Base-by-base conservation (phyloP, 2,329 filamentous ascomycete species). In the Colletotrichum sp. region DNA sequence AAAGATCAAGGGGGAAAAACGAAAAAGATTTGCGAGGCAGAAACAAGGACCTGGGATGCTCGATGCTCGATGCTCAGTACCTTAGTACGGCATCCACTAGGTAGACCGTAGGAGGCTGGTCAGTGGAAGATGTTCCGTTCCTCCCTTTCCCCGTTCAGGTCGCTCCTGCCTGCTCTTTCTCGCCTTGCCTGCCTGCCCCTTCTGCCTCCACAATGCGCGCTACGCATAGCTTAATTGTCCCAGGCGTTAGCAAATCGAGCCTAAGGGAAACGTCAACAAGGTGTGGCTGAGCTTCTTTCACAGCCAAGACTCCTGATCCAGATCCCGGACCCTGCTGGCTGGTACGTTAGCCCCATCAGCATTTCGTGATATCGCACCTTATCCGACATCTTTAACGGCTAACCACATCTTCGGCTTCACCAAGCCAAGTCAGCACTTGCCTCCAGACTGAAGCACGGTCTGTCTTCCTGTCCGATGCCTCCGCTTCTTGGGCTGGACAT, bases 241-340 rank as follows among this genome's bases (percentile, higher is more conserved):
- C 43, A 57, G 65, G 48, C 30, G 52, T 68, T 28, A 60, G 30
- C 24, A 38, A 38, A 52, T 52, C 43, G 43, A 52, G 43, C 43
- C 43, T 26, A 24, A 60, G 48, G 65, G 10, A 61, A 69, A 61
- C 55, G 26, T 52, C 67, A 63, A 70, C 55, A 67, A 67, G 55
- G n/a, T 72, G 57, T 73, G 69, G 69, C 64, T 73, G 63, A 72
- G 58, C 64, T 38, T 58, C 55, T 52, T 38, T 43, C 38, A 7
- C 8, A 52, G 72, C 61, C 72, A 67, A 74, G 67, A 58, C 61
- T 72, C 52, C 28, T 34, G 8, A 32, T 28, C 21, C 68, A 26
- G 26, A 72, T 67, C 72, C 68, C 34, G 52, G 61, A 30, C 68
- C 72, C 57, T 64, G 69, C 55, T 24, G 43, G 9, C 36, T 61